Percentiles rank a stretch among this genome's conserved stretches.
These are phyloP conservation scores for Vanderwaltozyma yarrowii DNA, from an alignment of 805 yeast species.

Conservation along the genomic window DNA sequence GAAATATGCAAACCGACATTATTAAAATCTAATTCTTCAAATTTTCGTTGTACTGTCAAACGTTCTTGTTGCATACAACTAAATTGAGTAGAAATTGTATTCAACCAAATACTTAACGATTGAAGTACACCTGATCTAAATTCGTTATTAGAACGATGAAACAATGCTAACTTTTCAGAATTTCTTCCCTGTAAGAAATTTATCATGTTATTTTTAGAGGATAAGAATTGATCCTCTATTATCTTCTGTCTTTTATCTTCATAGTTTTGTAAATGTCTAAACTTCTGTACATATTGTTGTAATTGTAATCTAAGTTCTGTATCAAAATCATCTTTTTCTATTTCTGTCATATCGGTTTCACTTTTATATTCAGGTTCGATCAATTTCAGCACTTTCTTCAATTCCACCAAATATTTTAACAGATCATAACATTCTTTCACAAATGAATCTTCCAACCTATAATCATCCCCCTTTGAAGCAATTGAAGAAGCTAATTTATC, in stretches of 20 bases:
- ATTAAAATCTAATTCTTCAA: slow-evolving; percentile 22
- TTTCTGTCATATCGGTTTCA: slow-evolving; percentile 29
- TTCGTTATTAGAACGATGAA: slow-evolving; percentile 31
- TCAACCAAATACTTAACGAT: slow-evolving; percentile 37
- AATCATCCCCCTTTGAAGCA: neutral
- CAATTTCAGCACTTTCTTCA: slow-evolving; percentile 18
- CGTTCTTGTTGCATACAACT: slow-evolving; percentile 42
- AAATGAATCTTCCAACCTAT: slow-evolving; percentile 20
- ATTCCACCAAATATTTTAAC: slow-evolving; percentile 22
- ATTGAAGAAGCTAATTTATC: too few relatives aligned
- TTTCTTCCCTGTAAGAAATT: slow-evolving; percentile 26
- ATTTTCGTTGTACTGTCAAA: slow-evolving; percentile 28
- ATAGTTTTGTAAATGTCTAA: slow-evolving; percentile 40
- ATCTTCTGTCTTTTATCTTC: slow-evolving; percentile 36
- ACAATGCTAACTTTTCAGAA: slow-evolving; percentile 28
- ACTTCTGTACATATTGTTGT: slow-evolving; percentile 42
- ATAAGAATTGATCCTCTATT: slow-evolving; percentile 16
- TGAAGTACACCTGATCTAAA: slow-evolving; percentile 42
- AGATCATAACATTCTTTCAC: slow-evolving; percentile 23
- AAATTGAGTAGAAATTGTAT: slow-evolving; percentile 35
- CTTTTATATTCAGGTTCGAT: slow-evolving; percentile 23
- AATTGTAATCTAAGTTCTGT: slow-evolving; percentile 43
- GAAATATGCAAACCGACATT: slow-evolving; percentile 6
- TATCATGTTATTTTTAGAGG: slow-evolving; percentile 15
- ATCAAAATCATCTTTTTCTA: slow-evolving; percentile 46